These are phyloP conservation scores for Thinopyrum elongatum DNA, from an alignment of 176 grass and related monocot genomes.

Conservation along the genomic window DNA sequence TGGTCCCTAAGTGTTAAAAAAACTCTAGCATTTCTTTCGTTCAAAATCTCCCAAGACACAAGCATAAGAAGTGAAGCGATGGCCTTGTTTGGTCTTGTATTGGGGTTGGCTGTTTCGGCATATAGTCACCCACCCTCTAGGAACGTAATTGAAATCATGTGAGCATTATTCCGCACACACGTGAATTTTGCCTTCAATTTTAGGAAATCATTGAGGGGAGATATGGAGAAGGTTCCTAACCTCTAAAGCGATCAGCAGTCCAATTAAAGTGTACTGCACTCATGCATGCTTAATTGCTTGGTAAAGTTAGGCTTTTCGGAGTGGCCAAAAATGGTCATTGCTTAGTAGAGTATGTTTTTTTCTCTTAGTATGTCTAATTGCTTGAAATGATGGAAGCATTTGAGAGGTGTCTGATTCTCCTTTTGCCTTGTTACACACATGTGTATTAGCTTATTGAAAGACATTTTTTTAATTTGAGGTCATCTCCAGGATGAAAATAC, in stretches of 20 bases:
- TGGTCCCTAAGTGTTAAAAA: too few species aligned
- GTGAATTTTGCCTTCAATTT: background rate
- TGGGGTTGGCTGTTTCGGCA: background rate
- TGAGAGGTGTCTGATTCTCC: background rate
- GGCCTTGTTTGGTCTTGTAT: too few species aligned
- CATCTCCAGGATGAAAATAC: too few species aligned
- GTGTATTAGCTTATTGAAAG: background rate
- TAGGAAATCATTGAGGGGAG: background rate
- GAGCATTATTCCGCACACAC: background rate
- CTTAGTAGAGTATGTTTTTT: too few species aligned
- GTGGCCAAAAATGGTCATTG: background rate
- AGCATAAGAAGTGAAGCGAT: too few species aligned
- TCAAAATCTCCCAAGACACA: too few species aligned
- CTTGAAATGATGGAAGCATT: background rate
- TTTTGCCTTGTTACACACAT: background rate
- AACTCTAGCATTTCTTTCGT: too few species aligned
- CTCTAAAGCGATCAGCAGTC: background rate
- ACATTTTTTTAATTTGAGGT: too few species aligned
- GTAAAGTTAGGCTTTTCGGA: background rate
- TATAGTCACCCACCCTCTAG: background rate
- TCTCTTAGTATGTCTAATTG: background rate
- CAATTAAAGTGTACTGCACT: background rate
- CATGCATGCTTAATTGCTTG: background rate
- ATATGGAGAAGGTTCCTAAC: background rate
- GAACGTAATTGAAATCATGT: background rate